Evolutionary conservation across 1,284 basidiomycete species (phyloP).

Genomic region (Trichosporon coremiiforme): DNA sequence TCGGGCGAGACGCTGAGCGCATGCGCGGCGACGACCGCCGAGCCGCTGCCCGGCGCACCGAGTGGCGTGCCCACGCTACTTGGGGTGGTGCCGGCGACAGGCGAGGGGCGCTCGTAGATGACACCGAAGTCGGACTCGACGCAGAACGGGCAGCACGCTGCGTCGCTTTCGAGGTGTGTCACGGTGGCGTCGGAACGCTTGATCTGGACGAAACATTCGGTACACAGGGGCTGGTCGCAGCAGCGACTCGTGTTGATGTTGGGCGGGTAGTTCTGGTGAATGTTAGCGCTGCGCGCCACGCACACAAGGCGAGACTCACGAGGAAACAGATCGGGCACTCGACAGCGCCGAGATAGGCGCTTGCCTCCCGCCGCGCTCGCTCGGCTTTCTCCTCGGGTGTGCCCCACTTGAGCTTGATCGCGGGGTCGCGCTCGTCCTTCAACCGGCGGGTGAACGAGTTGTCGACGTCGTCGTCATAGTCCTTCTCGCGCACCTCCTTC

Average conservation of each 20-base stretch:
- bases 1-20: constrained; percentile 59
- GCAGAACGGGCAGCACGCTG: constrained; percentile 94
- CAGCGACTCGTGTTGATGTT: constrained; percentile 97
- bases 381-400: constrained; percentile 47
- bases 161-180: constrained; percentile 86
- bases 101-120: constrained; percentile 75
- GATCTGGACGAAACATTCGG: constrained; percentile 99
- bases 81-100: constrained; percentile 22
- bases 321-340: constrained; percentile 99
- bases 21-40: constrained; percentile 33
- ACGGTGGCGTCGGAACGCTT: constrained; percentile 91
- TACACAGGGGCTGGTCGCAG: constrained; percentile 97
- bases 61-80: constrained; percentile 18
- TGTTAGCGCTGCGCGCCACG: background rate
- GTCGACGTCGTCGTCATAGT: constrained; percentile 43
- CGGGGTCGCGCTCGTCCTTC: constrained; percentile 43
- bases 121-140: constrained; percentile 96
- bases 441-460: constrained; percentile 43
- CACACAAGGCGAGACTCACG: constrained; percentile 62
- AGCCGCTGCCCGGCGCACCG: constrained; percentile 17
- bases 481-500: constrained; percentile 44
- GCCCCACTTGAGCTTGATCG: constrained; percentile 22
- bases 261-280: constrained; percentile 70
- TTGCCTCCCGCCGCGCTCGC: constrained; percentile 68
- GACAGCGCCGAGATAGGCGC: constrained; percentile 78